Evolutionary conservation across 1,284 basidiomycete species (phyloP), one percentile per base, ranked within the genome.

Genomic region (Exsudoporus floridanus): DNA sequence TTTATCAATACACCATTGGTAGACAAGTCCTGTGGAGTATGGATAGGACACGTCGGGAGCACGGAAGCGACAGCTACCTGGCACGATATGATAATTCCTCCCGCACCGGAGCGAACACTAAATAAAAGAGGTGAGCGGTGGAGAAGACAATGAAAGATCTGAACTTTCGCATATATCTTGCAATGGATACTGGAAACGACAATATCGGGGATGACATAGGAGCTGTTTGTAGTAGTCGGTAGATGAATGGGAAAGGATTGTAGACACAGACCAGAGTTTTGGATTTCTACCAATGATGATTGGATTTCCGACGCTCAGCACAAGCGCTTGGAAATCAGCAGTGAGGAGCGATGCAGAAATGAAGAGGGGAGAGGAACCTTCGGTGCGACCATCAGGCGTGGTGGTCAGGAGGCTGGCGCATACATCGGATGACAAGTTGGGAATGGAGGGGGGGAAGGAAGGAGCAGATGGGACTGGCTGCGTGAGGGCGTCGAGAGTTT

Each of bases 1-100:
- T 93, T 93, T 47, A 91, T 73, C 31, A 80, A 66, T 35, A 91
- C 73, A 2, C 91, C 90, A 58, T 92, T 92, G n/a, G 83, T 81
- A 0, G 90, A 92, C 18, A 82, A 35, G 66, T 92, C 91, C 84
- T 91, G 33, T 40, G 48, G 34, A 19, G 31, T 35, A 59, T 57
- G 49, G 16, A 35, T 40, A 36, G 25, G 35, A 46, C 23, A 39
- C 9, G 39, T 10, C 9, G 16, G 21, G 25, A 5, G 19, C 14
- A 34, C 30, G 34, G 13, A 39, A 55, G 39, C 14, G 19, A 47
- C 25, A 23, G 23, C 16, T 64, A 88, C 87, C 70, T 88, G 84
- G 61, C 88, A 90, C 4, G 88, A 90, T 45, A 90, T 77, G 56
- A 90, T 82, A 35, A 87, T 74, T 4, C 86, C 85, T 46, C 86